Base-by-base conservation (phyloP, 768 basidiomycete species). In the Fistulinella prunicolor region DNA sequence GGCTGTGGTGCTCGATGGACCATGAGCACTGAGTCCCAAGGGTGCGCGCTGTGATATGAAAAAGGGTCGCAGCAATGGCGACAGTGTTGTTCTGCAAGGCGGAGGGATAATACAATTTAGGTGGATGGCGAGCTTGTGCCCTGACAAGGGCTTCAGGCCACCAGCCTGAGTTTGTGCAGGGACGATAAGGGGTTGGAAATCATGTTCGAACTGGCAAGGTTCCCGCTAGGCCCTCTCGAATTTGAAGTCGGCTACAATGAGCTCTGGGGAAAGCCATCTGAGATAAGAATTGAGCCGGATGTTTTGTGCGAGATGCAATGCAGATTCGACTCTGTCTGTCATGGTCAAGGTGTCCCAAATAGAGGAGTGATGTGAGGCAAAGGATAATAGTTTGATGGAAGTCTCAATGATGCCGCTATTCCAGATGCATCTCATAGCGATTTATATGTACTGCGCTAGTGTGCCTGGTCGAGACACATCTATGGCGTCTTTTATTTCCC, bases 1-100 rank as follows among this genome's bases (percentile, higher is more conserved):
- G 20, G 53, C 53, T 28, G 46, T 49, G 36, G 35, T 44, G 20
- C 13, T 4, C 3, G 53, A 56, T 16, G 39, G 38, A 13, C 47
- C 39, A 22, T 44, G 21, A 0, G 4, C 21, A 30, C 40, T 53
- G 51, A 3, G 37, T 35, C 4, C 26, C 44, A 17, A 47, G 7
- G 12, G 43, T 32, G 20, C 43, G 44, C 3, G 30, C 51, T 0
- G 44, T 53, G 39, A 46, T n/a, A 20, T 53, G 42, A 29, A 54
- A 53, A 2, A 20, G 5, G 3, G 38, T 3, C 14, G 26, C 36
- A 3, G 17, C 17, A 9, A 54, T 6, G 2, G 41, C 22, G 41
- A 54, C 28, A 3, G 9, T 10, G 29, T 48, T 24, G 23, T 32
- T 23, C 6, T 47, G 41, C 26, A 48, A 13, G 9, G 30, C 9